Conservation (phyloP, 176 grass and related monocot species). For the Triticum aestivum region DNA sequence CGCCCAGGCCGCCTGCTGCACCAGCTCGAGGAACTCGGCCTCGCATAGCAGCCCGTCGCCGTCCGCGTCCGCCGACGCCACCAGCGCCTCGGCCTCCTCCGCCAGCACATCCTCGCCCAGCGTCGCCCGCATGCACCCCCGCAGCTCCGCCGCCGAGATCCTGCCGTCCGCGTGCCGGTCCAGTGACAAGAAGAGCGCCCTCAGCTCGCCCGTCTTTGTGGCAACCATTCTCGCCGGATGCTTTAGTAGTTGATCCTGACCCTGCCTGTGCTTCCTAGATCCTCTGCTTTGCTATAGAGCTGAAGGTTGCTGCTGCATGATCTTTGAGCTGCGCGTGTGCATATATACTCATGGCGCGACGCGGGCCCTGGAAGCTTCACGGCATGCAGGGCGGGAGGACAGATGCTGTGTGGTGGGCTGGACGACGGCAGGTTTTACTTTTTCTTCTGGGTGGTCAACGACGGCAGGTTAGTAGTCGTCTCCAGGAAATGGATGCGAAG, state of each 20-base stretch:
- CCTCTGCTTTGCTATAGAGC: too few species aligned
- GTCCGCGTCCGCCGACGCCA: constrained; percentile 9
- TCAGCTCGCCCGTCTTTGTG: too few species aligned
- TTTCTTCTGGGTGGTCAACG: neutral
- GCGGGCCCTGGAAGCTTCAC: constrained; percentile 41
- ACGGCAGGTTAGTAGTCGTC: too few species aligned
- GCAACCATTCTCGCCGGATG: too few species aligned
- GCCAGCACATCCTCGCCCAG: constrained; percentile 14
- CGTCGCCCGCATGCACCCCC: neutral
- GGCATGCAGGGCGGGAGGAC: neutral
- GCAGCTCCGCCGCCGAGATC: constrained; percentile 29
- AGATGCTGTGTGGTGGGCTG: too few species aligned
- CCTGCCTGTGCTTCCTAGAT: neutral
- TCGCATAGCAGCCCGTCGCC: constrained; percentile 16
- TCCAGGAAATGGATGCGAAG: too few species aligned
- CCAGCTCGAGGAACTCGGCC: constrained; percentile 15
- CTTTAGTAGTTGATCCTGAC: neutral
- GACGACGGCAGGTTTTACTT: too few species aligned
- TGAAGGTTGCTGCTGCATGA: too few species aligned
- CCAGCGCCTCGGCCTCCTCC: neutral
- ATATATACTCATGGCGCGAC: neutral
- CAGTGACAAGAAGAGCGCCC: neutral
- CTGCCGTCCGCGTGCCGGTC: constrained; percentile 10
- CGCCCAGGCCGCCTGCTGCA: neutral
- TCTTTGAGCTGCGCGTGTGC: neutral